Percentiles rank a stretch among this genome's conserved stretches.
Conservation (phyloP, 2,329 filamentous ascomycete species). For the Microthyrium microscopicum region DNA sequence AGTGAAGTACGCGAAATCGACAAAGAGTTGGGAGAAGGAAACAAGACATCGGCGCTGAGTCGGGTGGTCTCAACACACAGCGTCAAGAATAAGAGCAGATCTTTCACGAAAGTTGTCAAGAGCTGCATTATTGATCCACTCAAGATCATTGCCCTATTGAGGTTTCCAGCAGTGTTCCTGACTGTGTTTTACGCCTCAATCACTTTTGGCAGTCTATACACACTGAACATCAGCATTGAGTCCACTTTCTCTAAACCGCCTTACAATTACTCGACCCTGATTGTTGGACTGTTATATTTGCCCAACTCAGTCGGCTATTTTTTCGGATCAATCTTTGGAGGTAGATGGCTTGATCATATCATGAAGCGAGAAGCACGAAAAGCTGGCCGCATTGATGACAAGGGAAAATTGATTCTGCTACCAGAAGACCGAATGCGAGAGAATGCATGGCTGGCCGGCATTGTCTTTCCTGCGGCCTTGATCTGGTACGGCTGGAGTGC, state of each 20-base stretch:
- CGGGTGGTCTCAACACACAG: conserved; percentile 11
- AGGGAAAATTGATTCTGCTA: conserved; percentile 18
- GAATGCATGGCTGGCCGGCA: conserved; percentile 22
- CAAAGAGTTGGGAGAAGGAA: not conserved
- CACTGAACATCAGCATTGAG: conserved; percentile 24
- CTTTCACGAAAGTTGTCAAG: conserved; percentile 14
- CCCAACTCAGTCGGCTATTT: conserved; percentile 21
- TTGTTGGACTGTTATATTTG: conserved; percentile 22
- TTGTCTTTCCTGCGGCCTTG: conserved; percentile 20
- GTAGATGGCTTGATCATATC: conserved; percentile 24
- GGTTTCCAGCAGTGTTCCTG: conserved; percentile 21
- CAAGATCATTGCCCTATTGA: conserved; percentile 21
- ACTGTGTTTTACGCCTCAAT: conserved; percentile 25
- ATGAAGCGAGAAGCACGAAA: conserved; percentile 23
- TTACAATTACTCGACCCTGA: conserved; percentile 20
- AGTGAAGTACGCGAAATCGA: not conserved
- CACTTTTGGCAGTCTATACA: conserved; percentile 22
- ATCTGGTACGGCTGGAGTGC: conserved; percentile 23
- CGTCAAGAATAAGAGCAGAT: conserved; percentile 17
- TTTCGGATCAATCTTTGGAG: conserved; percentile 19
- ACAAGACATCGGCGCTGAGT: conserved; percentile 3
- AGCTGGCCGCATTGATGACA: conserved; percentile 19
- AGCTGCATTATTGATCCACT: conserved; percentile 23
- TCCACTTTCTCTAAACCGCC: conserved; percentile 18
- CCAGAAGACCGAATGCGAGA: conserved; percentile 25